Evolutionary conservation across 768 basidiomycete species (phyloP), one percentile per base, ranked within the genome.

Genomic region (Hygrocybe coccinea): DNA sequence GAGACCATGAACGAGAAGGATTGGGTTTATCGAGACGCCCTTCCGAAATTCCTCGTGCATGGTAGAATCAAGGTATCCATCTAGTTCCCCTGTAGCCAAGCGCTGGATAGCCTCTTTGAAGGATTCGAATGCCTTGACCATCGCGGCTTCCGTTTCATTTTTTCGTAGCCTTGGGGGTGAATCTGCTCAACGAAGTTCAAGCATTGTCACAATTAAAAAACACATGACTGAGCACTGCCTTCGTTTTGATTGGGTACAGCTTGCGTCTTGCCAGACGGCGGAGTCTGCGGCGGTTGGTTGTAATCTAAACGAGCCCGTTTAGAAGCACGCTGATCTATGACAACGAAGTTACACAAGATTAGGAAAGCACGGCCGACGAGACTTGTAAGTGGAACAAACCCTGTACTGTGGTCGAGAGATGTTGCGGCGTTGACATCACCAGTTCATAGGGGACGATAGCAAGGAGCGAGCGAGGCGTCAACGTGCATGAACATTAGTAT

Each of bases 1-100:
- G 36, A 58, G 57, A 33, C 25, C 57, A 45, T 58, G 48, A 49
- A 58, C 43, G 54, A 58, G 57, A 58, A 58, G 57, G 36, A 48
- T 50, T 51, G 54, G 57, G 22, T 58, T 24, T 36, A 9, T 54
- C 35, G 35, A 43, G 34, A 50, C 36, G 46, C 43, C 38, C 25
- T 38, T 47, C 33, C 46, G 53, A 48, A 24, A 29, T 34, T 39
- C 49, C 17, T 58, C 45, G 34, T 54, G 48, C 41, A 49, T 50
- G 53, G 44, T 47, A 19, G 19, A 39, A 39, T 39, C 38, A 39
- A 39, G 11, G 38, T 39, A 39, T 39, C 38, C 38, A 39, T 39
- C 38, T 19, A 39, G 11, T 39, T 39, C 12, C 38, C 38, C 38
- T 19, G 19, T 39, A 39, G 45, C 52, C 53, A 51, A 49, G 48